Percentiles rank a stretch among this genome's conserved stretches.
Conservation (phyloP, 768 basidiomycete species). For the Suillus fuscotomentosus region DNA sequence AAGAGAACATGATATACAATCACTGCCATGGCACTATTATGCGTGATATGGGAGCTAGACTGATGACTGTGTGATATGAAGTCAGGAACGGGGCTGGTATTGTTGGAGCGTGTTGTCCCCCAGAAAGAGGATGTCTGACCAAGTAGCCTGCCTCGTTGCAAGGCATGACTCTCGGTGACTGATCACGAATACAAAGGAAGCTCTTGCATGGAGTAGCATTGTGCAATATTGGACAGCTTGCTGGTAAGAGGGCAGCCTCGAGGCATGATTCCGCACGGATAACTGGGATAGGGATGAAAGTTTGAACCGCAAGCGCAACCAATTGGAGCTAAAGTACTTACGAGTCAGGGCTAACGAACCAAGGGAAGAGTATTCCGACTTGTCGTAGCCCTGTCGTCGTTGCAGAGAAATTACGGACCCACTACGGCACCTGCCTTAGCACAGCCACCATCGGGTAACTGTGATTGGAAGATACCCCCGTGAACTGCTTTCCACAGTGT, state of each 20-base stretch:
- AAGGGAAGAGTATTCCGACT: neutral
- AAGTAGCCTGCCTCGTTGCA: constrained; percentile 7
- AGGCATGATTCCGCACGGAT: neutral
- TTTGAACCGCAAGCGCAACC: neutral
- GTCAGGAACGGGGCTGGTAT: neutral
- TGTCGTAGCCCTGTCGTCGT: neutral
- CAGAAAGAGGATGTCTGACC: constrained; percentile 6
- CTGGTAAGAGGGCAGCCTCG: neutral
- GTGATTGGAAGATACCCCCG: constrained; percentile 9
- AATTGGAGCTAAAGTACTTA: neutral
- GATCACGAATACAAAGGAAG: neutral
- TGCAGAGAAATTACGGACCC: neutral
- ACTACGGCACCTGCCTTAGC: neutral
- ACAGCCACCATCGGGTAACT: constrained; percentile 10
- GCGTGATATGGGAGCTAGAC: neutral
- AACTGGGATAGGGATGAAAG: neutral
- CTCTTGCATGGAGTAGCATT: neutral
- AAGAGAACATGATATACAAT: neutral
- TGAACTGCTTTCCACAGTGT: neutral
- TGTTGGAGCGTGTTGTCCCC: neutral
- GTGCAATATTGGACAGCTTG: neutral
- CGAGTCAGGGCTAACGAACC: neutral
- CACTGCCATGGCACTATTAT: neutral
- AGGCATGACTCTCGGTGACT: neutral
- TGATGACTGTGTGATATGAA: constrained; percentile 2